Percentiles rank a stretch among this genome's conserved stretches.
Conservation (phyloP, 306 rosid species). For the Gynostemma pentaphyllum region DNA sequence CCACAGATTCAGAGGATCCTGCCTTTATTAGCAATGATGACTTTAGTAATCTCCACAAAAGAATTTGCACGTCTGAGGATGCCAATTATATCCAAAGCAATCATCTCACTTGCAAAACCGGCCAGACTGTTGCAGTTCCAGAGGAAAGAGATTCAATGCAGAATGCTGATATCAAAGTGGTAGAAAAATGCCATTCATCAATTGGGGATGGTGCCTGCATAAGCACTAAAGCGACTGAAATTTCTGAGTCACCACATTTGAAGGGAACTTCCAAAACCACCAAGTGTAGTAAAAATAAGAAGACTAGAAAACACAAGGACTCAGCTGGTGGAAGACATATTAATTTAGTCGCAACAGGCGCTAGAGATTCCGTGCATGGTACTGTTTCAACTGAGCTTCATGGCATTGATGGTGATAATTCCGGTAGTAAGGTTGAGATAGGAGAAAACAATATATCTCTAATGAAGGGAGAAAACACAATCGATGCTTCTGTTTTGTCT, state of each 20-base stretch:
- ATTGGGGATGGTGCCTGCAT: conserved; percentile 17
- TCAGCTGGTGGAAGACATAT: conserved; percentile 11
- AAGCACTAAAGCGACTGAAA: conserved; percentile 12
- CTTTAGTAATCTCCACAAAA: conserved; percentile 11
- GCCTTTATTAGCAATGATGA: conserved; percentile 23
- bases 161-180: conserved; percentile 19
- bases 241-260: conserved; percentile 21
- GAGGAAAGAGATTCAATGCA: conserved; percentile 26
- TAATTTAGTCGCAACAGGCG: conserved; percentile 12
- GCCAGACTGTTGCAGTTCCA: conserved; percentile 15
- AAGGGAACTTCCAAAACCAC: conserved; percentile 14
- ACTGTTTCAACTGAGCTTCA: conserved; percentile 17
- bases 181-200: conserved; percentile 18
- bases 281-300: conserved; percentile 25
- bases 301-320: conserved; percentile 26
- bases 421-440: conserved; percentile 17
- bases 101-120: conserved; percentile 16
- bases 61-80: conserved; percentile 2
- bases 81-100: conserved; percentile 18
- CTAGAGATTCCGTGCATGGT: conserved; percentile 21
- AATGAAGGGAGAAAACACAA: conserved; percentile 18
- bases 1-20: conserved; percentile 12
- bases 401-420: conserved; percentile 21
- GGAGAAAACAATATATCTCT: conserved; percentile 27
- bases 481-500: conserved; percentile 10